A percentile compares a stretch with the other conserved stretches of the same genome.
Conservation (phyloP, 2,329 filamentous ascomycete genomes). For the Piedraia hortae region DNA sequence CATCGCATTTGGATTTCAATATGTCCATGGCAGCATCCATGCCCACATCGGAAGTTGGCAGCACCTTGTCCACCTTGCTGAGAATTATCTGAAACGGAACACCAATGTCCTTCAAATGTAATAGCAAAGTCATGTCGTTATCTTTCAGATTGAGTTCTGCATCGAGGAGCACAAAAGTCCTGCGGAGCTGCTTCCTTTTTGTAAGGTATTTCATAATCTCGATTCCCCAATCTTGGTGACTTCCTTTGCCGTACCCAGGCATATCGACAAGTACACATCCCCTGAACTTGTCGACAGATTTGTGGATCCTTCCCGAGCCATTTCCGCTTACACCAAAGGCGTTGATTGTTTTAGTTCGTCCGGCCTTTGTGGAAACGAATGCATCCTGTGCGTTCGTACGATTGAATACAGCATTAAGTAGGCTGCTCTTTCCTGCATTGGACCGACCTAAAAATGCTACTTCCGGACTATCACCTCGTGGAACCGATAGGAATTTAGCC, state of each 20-base stretch:
- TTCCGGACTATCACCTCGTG: conserved; percentile 27
- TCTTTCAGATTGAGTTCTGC: conserved; percentile 33
- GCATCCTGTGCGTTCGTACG: conserved; percentile 17
- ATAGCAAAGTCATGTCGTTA: conserved; percentile 30
- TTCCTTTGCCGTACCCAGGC: conserved; percentile 41
- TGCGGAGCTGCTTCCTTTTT: conserved; percentile 31
- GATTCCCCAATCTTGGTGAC: conserved; percentile 31
- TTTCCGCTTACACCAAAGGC: conserved; percentile 29
- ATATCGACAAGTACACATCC: conserved; percentile 37
- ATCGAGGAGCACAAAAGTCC: conserved; percentile 38
- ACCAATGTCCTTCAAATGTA: conserved; percentile 25
- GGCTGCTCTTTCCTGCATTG: conserved; percentile 41
- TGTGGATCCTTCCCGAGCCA: no score
- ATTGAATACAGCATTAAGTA: conserved; percentile 36
- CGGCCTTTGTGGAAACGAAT: conserved; percentile 30
- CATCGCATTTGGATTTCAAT: no score
- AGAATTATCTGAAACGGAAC: conserved; percentile 37
- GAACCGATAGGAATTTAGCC: conserved; percentile 31
- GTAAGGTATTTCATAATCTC: conserved; percentile 42
- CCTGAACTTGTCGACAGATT: no score
- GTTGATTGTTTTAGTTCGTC: conserved; percentile 37
- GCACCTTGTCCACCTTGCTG: conserved; percentile 34
- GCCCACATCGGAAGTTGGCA: no score
- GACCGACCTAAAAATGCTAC: conserved; percentile 40
- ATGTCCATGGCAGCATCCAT: neutral